phyloP scores from a whole-genome alignment of 169 alveolate genomes.

The Babesia divergens region DNA sequence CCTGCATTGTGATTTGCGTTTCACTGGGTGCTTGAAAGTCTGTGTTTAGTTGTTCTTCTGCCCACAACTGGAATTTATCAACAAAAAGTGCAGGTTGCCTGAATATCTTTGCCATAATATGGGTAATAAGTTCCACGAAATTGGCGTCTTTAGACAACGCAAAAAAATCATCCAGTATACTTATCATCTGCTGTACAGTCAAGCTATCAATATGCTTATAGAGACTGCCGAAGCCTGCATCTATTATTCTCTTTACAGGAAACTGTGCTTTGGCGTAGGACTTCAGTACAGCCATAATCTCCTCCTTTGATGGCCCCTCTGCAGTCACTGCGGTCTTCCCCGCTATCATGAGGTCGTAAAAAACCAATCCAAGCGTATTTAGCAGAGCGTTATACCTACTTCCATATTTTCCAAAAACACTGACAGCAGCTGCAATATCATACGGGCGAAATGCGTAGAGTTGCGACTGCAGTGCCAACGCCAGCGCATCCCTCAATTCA shows the following conservation, averaged over 20 bases:
- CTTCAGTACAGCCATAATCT: slow-evolving; percentile 11
- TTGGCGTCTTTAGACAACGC: slow-evolving; percentile 26
- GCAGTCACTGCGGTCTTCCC: slow-evolving; percentile 35
- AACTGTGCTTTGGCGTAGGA: background rate
- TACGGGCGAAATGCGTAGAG: slow-evolving; percentile 38
- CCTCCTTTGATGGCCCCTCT: slow-evolving; percentile 10
- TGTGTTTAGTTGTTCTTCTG: background rate
- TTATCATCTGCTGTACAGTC: background rate
- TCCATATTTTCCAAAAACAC: slow-evolving; percentile 22
- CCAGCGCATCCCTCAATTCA: slow-evolving; percentile 23
- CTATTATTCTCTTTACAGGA: slow-evolving; percentile 34
- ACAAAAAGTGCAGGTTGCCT: slow-evolving; percentile 15
- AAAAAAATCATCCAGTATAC: slow-evolving; percentile 18
- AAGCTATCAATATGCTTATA: slow-evolving; percentile 18
- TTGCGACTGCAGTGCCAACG: slow-evolving; percentile 9
- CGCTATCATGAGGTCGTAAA: slow-evolving; percentile 52
- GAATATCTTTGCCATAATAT: slow-evolving; percentile 4
- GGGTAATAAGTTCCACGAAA: slow-evolving; percentile 48
- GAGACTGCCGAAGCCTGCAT: slow-evolving; percentile 32
- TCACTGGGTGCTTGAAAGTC: background rate
- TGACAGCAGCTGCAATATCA: slow-evolving; percentile 36
- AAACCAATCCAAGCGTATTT: slow-evolving; percentile 46
- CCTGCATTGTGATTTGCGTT: background rate
- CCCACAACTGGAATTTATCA: slow-evolving; percentile 18
- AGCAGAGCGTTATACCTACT: slow-evolving; percentile 27